Conservation (phyloP, 805 yeast genomes). For the Candida boidinii region DNA sequence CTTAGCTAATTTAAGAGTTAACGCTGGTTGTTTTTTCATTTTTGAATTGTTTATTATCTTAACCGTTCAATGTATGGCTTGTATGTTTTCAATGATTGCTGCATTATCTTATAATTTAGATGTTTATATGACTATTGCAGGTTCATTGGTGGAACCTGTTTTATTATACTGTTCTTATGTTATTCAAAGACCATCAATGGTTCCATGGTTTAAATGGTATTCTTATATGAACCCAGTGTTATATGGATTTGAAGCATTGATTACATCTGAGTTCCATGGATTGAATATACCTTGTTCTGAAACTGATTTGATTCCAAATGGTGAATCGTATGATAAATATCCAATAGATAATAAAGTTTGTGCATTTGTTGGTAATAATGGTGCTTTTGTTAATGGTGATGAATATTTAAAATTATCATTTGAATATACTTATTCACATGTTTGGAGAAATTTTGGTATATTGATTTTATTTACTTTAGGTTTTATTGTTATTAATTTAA, state of each 20-base stretch:
- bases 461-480: slow-evolving; percentile 17
- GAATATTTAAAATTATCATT: slow-evolving; percentile 38
- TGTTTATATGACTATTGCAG: slow-evolving; percentile 47
- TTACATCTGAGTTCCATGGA: slow-evolving; percentile 58
- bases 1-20: slow-evolving; percentile 33
- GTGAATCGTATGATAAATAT: slow-evolving; percentile 30
- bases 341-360: slow-evolving; percentile 39
- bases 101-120: slow-evolving; percentile 34
- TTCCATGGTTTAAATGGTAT: slow-evolving; percentile 68
- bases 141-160: slow-evolving; percentile 38
- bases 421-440: slow-evolving; percentile 34
- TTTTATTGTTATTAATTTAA: slow-evolving; percentile 11
- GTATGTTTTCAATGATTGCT: slow-evolving; percentile 44
- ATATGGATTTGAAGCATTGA: slow-evolving; percentile 53
- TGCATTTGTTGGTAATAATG: slow-evolving; percentile 34
- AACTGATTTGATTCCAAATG: slow-evolving; percentile 47
- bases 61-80: slow-evolving; percentile 34
- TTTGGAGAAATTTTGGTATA: slow-evolving; percentile 29
- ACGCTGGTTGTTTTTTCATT: slow-evolving; percentile 47
- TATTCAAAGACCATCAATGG: slow-evolving; percentile 47
- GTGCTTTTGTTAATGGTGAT: slow-evolving; percentile 57
- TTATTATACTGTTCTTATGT: slow-evolving; percentile 52
- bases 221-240: slow-evolving; percentile 48
- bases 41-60: slow-evolving; percentile 36
- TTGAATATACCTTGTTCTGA: slow-evolving; percentile 49